Evolutionary conservation across 2,329 filamentous ascomycete genomes (phyloP).

Genomic region (Ophiosphaerella korrae): DNA sequence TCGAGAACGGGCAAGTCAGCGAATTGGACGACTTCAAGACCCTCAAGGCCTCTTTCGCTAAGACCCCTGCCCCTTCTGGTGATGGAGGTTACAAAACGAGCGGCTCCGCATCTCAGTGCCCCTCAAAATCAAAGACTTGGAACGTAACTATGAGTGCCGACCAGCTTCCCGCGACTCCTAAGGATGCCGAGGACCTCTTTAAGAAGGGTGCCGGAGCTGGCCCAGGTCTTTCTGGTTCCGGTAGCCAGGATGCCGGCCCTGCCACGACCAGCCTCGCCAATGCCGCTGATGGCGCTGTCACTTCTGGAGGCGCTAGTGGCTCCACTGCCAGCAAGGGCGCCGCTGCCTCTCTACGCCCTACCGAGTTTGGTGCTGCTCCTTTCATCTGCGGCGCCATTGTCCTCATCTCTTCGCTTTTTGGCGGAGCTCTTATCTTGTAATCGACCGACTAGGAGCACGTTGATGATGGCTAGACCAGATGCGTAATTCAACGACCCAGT

Average conservation of each 20-base stretch:
- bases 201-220: constrained; percentile 63
- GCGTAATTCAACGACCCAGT: constrained; percentile 36
- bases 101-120: constrained; percentile 60
- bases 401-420: constrained; percentile 59
- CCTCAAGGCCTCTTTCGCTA: constrained; percentile 57
- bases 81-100: constrained; percentile 65
- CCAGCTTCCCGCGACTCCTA: constrained; percentile 63
- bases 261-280: constrained; percentile 50
- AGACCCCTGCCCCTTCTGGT: constrained; percentile 58
- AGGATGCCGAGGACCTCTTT: constrained; percentile 61
- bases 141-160: constrained; percentile 54
- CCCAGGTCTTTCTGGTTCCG: constrained; percentile 60
- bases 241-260: constrained; percentile 62
- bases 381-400: constrained; percentile 59
- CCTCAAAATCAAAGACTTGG: constrained; percentile 60
- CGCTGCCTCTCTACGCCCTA: constrained; percentile 51
- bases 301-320: constrained; percentile 37
- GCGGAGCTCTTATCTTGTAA: constrained; percentile 54
- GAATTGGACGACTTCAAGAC: constrained; percentile 67
- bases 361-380: constrained; percentile 56
- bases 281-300: constrained; percentile 57
- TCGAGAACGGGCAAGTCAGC: constrained; percentile 61
- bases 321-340: constrained; percentile 44
- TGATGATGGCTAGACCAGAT: constrained; percentile 7
- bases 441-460: not conserved